Evolutionary conservation across 1,284 basidiomycete genomes (phyloP).

Genomic region (Ceraceosorus guamensis): DNA sequence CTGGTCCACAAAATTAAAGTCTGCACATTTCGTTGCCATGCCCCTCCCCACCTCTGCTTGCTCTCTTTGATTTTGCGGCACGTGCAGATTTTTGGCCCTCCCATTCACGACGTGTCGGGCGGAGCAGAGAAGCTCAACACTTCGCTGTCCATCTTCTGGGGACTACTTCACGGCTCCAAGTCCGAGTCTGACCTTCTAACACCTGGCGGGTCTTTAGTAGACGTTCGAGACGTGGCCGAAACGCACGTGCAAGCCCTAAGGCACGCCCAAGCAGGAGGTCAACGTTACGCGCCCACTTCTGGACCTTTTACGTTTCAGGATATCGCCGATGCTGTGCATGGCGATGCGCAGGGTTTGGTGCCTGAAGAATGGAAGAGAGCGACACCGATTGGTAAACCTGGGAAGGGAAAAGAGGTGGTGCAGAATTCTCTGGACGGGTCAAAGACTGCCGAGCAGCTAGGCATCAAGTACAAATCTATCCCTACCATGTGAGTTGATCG

Average conservation of each 20-base stretch:
- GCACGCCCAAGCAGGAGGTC: conserved; percentile 56
- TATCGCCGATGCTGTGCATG: conserved; percentile 31
- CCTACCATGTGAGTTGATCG: conserved; percentile 43
- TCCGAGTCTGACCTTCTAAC: conserved; percentile 36
- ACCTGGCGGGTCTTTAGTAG: conserved; percentile 54
- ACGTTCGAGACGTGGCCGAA: conserved; percentile 60
- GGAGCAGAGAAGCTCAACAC: conserved; percentile 55
- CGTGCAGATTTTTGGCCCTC: conserved; percentile 47
- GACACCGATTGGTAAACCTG: conserved; percentile 27
- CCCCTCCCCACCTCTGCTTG: not conserved
- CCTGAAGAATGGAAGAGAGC: conserved; percentile 31
- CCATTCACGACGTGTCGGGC: conserved; percentile 56
- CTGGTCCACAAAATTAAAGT: too few species aligned
- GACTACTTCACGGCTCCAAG: conserved; percentile 49
- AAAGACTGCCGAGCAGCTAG: conserved; percentile 53
- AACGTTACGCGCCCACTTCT: conserved; percentile 53
- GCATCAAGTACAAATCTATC: conserved; percentile 53
- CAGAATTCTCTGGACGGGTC: conserved; percentile 37
- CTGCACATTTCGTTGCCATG: too few species aligned
- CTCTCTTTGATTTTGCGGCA: not conserved
- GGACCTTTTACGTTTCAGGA: conserved; percentile 23
- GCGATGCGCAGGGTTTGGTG: conserved; percentile 16
- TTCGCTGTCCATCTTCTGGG: conserved; percentile 51
- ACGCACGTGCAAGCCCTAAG: conserved; percentile 58
- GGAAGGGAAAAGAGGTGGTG: conserved; percentile 18